Evolutionary conservation across 2,329 filamentous ascomycete genomes (phyloP), one percentile per base, ranked within the genome.

Genomic region (Orbilia quercus): DNA sequence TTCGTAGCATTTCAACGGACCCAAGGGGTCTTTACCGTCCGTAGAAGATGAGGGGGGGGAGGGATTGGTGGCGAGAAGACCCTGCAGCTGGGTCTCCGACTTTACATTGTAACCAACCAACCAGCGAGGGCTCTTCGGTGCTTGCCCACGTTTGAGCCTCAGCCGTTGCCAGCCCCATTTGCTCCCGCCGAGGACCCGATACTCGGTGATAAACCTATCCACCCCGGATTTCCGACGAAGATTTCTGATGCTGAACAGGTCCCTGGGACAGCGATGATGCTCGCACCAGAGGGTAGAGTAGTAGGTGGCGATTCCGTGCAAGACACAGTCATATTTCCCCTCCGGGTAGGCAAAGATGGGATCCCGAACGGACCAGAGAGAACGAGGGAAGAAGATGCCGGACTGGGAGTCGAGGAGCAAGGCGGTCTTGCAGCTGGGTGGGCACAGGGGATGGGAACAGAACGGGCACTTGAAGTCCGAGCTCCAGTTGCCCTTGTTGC

Each of bases 281-380:
- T 60, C 28, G 22, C 64, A 69, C 64, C 64, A 69, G 31, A 69
- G 40, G 2, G 64, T 69, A 9, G 64, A 60, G 18, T 69, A 69
- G 12, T 36, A 25, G 7, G 25, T 7, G 11, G 36, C 22, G 9
- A 57, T 42, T 14, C 6, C 1, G 9, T 34, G 36, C 4, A 31
- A 25, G 4, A 25, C 36, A 20, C 22, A 57, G 14, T 28, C 28
- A 3, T 20, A 20, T 18, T 31, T 57, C 3, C 14, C 40, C 14
- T 44, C 53, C 7, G 14, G 7, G 22, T 44, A 44, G 7, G 53
- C 36, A 18, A 57, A 42, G 3, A 9, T 25, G 16, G 53, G 7
- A 16, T 25, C 22, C 31, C 55, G 44, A 14, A 31, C 44, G 0
- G 45, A 44, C 55, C 55, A 69, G 5, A 69, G 47, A 16, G 54